These are phyloP conservation scores for Phyllosticta citribraziliensis DNA, from an alignment of 2,329 filamentous ascomycete species.

Conservation along the genomic window DNA sequence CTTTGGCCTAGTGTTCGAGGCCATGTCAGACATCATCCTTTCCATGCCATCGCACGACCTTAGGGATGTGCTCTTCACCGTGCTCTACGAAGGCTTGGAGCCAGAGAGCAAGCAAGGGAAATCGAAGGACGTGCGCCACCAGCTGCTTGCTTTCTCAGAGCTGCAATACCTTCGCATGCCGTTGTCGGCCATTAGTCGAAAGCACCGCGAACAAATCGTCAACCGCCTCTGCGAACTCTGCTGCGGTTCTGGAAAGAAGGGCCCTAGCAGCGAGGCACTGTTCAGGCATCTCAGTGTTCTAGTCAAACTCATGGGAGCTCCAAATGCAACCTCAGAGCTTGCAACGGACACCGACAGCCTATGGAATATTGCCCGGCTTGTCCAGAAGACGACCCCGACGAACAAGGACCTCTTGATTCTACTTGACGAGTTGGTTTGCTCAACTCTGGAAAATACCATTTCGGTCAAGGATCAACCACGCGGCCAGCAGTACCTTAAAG, in stretches of 20 bases:
- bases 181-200: constrained; percentile 20
- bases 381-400: background rate
- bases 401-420: constrained; percentile 12
- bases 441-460: constrained; percentile 21
- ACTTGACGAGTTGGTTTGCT: constrained; percentile 19
- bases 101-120: constrained; percentile 1
- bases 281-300: constrained; percentile 12
- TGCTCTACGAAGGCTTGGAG: constrained; percentile 4
- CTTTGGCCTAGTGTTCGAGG: constrained; percentile 7
- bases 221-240: constrained; percentile 18
- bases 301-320: constrained; percentile 23
- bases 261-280: background rate
- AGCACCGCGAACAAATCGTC: constrained; percentile 23
- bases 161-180: constrained; percentile 18
- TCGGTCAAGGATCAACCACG: constrained; percentile 25
- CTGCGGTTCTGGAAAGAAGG: constrained; percentile 10
- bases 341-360: constrained; percentile 3
- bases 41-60: constrained; percentile 7
- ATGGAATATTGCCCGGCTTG: constrained; percentile 4
- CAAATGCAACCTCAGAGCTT: constrained; percentile 27
- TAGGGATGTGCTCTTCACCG: constrained; percentile 2
- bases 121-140: background rate
- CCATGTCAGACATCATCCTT: constrained; percentile 7
- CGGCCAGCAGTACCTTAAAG: constrained; percentile 23
- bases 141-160: constrained; percentile 13